Evolutionary conservation across 2,329 filamentous ascomycete genomes (phyloP), one percentile per base, ranked within the genome.

Genomic region (Alternaria sp.): DNA sequence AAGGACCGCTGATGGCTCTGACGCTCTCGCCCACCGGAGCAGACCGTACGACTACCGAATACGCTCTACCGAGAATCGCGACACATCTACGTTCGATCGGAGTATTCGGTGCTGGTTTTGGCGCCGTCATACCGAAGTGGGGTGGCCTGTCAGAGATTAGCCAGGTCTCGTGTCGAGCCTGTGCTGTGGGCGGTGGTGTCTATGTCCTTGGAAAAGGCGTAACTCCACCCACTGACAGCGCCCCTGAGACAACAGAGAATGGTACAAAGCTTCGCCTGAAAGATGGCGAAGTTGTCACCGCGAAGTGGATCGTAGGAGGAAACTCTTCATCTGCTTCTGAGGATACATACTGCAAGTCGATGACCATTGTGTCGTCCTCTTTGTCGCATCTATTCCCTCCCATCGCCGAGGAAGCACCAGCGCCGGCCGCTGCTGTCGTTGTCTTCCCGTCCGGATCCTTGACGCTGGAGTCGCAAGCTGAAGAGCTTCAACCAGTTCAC

Each of bases 61-160:
- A 88, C 72, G 93, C 93, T 0, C 81, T 98, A 23, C 86, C 88
- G 3, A 86, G 88, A 25, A 92, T 98, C 60, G 87, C 91, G 69
- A 88, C 90, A 47, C 94, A 99, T 79, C 83, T 98, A 55, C 87
- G 88, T 14, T 97, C 95, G 0, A 94, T 96, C 80, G 94, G 95
- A 8, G 83, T 92, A 5, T 95, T 97, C 71, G 95, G 95, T 0
- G 87, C 92, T 51, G 94, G 95, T 10, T 98, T 98, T 77, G 92
- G 92, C 55, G 92, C 93, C 50, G 89, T 99, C 12, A 88, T 97
- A 69, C 91, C 94, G 21, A 97, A 97, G 84, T 99, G 94, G 90
- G 95, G 95, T 50, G 94, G 95, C 26, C 85, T 92, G 50, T 91
- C 93, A 30, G 95, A 99, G 80, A 89, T 98, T 63, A 89, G 92